Percentiles rank a stretch among this genome's conserved stretches.
These are phyloP conservation scores for Pisolithus marmoratus DNA, from an alignment of 768 basidiomycete genomes.

Conservation along the genomic window DNA sequence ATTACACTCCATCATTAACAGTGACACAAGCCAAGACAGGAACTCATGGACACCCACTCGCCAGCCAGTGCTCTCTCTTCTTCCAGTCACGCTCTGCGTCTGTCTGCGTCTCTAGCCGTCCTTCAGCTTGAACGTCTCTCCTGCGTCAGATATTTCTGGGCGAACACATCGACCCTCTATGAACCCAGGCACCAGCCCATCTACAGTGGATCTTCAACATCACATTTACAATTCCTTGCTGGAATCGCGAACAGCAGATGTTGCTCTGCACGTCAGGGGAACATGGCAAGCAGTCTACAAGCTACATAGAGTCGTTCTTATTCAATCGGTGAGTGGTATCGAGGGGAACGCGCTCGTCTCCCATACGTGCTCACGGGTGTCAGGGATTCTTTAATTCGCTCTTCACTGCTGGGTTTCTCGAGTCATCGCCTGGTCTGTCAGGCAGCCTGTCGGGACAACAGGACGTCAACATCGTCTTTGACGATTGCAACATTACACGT, in stretches of 20 bases:
- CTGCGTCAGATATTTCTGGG: not conserved
- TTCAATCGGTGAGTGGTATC: slow-evolving; percentile 66
- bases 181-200: slow-evolving; percentile 35
- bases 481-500: slow-evolving; percentile 85
- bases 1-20: too few species aligned
- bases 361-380: slow-evolving; percentile 5
- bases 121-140: slow-evolving; percentile 1
- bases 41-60: slow-evolving; percentile 2
- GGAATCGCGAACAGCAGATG: slow-evolving; percentile 68
- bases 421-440: slow-evolving; percentile 37
- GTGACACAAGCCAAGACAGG: not conserved
- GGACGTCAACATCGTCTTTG: slow-evolving; percentile 66
- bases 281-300: slow-evolving; percentile 71
- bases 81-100: slow-evolving; percentile 5
- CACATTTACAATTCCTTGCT: slow-evolving; percentile 78
- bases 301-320: slow-evolving; percentile 80
- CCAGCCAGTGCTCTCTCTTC: not conserved
- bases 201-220: slow-evolving; percentile 55
- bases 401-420: slow-evolving; percentile 75
- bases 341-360: not conserved
- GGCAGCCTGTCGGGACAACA: slow-evolving; percentile 31
- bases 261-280: slow-evolving; percentile 62
- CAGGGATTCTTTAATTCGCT: slow-evolving; percentile 87
- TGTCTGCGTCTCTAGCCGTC: slow-evolving; percentile 9
- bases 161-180: slow-evolving; percentile 16